Conservation (phyloP, 139 green algal species). For the Auxenochlorella protothecoides region DNA sequence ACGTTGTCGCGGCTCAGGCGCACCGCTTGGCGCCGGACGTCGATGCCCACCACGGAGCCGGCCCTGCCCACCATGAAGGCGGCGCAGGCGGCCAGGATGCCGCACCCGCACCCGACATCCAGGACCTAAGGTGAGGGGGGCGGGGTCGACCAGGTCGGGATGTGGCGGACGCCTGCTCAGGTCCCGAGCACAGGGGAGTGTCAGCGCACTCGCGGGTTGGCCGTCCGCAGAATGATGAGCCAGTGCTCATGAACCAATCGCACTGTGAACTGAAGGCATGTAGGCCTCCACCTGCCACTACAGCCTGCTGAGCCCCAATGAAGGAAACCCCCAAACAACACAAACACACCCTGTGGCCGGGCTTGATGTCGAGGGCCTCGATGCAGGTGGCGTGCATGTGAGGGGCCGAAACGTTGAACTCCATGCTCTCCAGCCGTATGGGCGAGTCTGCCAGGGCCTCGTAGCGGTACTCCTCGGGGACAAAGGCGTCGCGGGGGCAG, state of each 20-base stretch:
- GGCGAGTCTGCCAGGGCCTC: slow-evolving; percentile 57
- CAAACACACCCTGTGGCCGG: slow-evolving; percentile 21
- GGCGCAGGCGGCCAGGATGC: slow-evolving; percentile 39
- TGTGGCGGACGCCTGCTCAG: no score
- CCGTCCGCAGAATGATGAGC: no score
- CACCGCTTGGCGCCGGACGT: slow-evolving; percentile 27
- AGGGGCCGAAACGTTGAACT: slow-evolving; percentile 70
- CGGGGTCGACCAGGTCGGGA: not conserved
- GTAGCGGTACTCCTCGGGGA: slow-evolving; percentile 30
- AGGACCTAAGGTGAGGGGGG: slow-evolving; percentile 20
- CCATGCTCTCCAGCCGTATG: slow-evolving; percentile 32
- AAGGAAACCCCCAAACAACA: no score
- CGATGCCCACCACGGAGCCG: slow-evolving; percentile 35
- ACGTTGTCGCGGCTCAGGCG: slow-evolving; percentile 19
- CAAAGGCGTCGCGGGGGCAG: slow-evolving; percentile 46
- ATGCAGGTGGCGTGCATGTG: slow-evolving; percentile 66
- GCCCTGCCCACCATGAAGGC: slow-evolving; percentile 33
- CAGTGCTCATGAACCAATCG: no score
- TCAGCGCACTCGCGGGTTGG: no score
- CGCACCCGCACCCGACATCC: slow-evolving; percentile 53
- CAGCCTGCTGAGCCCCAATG: no score
- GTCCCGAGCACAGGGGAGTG: no score
- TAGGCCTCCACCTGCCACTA: not conserved
- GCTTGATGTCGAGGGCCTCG: slow-evolving; percentile 37
- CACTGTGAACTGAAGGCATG: no score